Conservation (phyloP, 306 rosid species). For the Castanopsis chinensis region DNA sequence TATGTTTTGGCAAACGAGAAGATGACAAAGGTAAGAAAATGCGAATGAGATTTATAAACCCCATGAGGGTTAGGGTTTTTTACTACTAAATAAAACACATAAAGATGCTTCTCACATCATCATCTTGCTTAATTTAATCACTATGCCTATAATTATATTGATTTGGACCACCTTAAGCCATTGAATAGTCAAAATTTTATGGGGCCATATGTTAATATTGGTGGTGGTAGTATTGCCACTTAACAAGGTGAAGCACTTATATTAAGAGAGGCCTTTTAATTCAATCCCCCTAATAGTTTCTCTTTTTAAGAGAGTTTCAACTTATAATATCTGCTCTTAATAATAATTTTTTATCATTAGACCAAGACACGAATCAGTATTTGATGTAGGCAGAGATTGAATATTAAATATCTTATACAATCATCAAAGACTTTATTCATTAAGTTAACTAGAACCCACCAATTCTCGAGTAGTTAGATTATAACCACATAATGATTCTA, state of each 20-base stretch:
- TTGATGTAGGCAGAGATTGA: accelerated
- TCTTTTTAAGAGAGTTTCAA: too few relatives aligned
- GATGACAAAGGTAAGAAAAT: slow-evolving; percentile 24
- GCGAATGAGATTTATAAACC: slow-evolving; percentile 3
- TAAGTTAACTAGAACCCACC: accelerated
- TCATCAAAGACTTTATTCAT: accelerated
- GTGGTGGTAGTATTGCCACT: not conserved
- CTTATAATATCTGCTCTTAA: accelerated
- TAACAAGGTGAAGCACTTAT: not conserved
- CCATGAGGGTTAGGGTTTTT: slow-evolving; percentile 6
- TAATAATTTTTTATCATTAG: accelerated
- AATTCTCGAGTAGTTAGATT: not conserved
- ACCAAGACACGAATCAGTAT: accelerated
- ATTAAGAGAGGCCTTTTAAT: not conserved
- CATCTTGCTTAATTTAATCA: not conserved
- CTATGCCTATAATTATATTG: not conserved
- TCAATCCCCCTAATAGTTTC: not conserved
- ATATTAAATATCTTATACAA: too few relatives aligned
- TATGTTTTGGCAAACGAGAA: slow-evolving; percentile 35
- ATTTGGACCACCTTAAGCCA: not conserved
- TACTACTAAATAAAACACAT: not conserved
- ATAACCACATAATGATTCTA: slow-evolving; percentile 13
- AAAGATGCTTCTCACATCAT: slow-evolving; percentile 12
- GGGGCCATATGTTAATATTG: not conserved
- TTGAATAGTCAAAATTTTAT: not conserved